Evolutionary conservation across 148 eudicot species (phyloP), one percentile per base, ranked within the genome.

Genomic region (Chenopodium quinoa): DNA sequence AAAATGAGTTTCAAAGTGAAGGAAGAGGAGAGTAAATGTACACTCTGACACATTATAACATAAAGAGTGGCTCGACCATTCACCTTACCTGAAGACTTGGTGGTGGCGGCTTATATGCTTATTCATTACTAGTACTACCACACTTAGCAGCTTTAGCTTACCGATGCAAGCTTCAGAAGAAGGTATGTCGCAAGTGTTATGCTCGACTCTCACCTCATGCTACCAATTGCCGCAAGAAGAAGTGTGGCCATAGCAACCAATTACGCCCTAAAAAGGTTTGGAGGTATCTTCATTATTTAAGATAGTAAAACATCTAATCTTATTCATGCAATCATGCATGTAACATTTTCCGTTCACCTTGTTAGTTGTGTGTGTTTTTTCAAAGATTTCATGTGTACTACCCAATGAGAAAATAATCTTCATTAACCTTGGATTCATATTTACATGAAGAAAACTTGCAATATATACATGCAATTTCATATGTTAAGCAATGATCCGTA

Each of bases 151-250:
- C 16, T n/a, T 20, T 63, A 1, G 71, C 62, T 1, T 12, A 22
- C 31, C 48, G 48, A 3, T 7, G 23, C 31, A 62, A 23, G 44
- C 27, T 74, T 1, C 47, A 63, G 12, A 80, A 80, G 78, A 37
- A 46, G 47, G 76, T 80, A 1, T 73, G 78, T 31, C 22, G 72
- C 25, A 73, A 80, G 31, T 80, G 82, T 75, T 56, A 56, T 56
- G 62, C 62, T 56, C 62, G 22, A 14, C 19, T 56, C 62, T 56
- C 62, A 17, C 19, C 19, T 56, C 46, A 80, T 52, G 78, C 71
- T 20, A 80, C 82, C 40, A 80, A 73, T 10, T 80, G 78, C 31
- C 58, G 78, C 62, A 80, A 80, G 78, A 73, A 80, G 47, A 80
- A 73, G 32, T 73, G 82, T 60, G 82, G 78, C 56, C 78, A 73